A percentile compares a stretch with the other conserved stretches of the same genome.
These are phyloP conservation scores for Akebia trifoliata DNA, from an alignment of 164 flowering plant species.

Conservation along the genomic window DNA sequence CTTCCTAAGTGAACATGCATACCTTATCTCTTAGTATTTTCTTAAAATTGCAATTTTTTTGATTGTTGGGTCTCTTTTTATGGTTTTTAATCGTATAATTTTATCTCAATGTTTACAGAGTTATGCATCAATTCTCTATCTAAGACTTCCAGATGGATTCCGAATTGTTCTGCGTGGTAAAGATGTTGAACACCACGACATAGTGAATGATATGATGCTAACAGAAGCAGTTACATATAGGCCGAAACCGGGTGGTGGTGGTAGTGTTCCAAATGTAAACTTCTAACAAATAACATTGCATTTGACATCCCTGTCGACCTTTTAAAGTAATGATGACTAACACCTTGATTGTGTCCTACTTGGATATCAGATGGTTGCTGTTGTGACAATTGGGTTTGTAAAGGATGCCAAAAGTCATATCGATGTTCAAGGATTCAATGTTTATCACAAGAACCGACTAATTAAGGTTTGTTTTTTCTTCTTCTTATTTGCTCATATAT, in stretches of 20 bases:
- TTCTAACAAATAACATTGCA: background rate
- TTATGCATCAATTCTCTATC: conserved; percentile 88
- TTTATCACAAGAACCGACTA: conserved; percentile 92
- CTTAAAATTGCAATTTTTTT: no score
- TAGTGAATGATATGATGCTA: conserved; percentile 90
- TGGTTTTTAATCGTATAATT: background rate
- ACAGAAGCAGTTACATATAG: conserved; percentile 56
- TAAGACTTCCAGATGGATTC: conserved; percentile 70
- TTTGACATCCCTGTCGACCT: background rate
- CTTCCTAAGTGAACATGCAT: no score
- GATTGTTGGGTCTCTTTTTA: no score
- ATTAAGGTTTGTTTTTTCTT: conserved; percentile 55
- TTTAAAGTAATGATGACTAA: background rate
- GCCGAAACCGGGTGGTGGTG: conserved; percentile 62
- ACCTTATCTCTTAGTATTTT: no score
- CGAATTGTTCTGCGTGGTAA: conserved; percentile 80
- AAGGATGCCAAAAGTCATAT: conserved; percentile 87
- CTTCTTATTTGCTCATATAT: no score
- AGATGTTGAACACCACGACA: conserved; percentile 88
- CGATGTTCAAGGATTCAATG: conserved; percentile 94
- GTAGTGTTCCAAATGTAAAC: conserved; percentile 41
- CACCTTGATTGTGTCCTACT: conserved; percentile 13
- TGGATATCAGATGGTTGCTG: conserved; percentile 58
- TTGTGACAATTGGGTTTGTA: conserved; percentile 87
- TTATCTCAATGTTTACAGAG: conserved; percentile 44